Evolutionary conservation across 2,329 filamentous ascomycete genomes (phyloP).

Genomic region (Cytospora chrysosperma): DNA sequence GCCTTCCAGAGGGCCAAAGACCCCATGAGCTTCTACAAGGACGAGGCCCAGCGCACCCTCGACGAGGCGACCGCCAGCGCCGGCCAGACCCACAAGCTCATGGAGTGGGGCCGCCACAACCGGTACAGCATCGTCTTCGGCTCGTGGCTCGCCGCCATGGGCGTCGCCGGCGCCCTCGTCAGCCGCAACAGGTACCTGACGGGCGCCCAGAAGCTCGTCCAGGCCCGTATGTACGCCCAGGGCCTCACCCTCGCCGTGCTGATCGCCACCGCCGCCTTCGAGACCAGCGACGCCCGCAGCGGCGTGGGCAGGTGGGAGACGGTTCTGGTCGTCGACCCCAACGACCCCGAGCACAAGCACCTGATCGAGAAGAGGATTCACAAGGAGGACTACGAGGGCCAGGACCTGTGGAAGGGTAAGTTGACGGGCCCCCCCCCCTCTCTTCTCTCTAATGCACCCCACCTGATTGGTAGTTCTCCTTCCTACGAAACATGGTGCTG

Average conservation of each 20-base stretch:
- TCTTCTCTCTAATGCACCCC: background rate
- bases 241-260: slow-evolving; percentile 83
- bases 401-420: slow-evolving; percentile 90
- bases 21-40: slow-evolving; percentile 64
- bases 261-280: slow-evolving; percentile 77
- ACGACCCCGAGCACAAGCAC: slow-evolving; percentile 79
- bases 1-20: slow-evolving; percentile 69
- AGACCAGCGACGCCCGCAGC: slow-evolving; percentile 72
- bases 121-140: slow-evolving; percentile 83
- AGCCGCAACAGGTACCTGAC: slow-evolving; percentile 73
- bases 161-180: slow-evolving; percentile 70
- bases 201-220: slow-evolving; percentile 82
- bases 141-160: slow-evolving; percentile 81
- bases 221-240: slow-evolving; percentile 93
- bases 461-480: background rate
- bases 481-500: slow-evolving; percentile 13
- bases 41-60: slow-evolving; percentile 57
- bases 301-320: slow-evolving; percentile 82
- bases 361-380: slow-evolving; percentile 85
- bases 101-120: slow-evolving; percentile 75
- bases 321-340: slow-evolving; percentile 73
- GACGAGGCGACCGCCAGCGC: slow-evolving; percentile 55
- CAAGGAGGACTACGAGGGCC: slow-evolving; percentile 81
- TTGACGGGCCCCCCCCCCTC: no score
- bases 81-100: slow-evolving; percentile 53